These are phyloP conservation scores for Dictyostelium firmibasis DNA, from an alignment of 78 protist genomes.

Conservation along the genomic window DNA sequence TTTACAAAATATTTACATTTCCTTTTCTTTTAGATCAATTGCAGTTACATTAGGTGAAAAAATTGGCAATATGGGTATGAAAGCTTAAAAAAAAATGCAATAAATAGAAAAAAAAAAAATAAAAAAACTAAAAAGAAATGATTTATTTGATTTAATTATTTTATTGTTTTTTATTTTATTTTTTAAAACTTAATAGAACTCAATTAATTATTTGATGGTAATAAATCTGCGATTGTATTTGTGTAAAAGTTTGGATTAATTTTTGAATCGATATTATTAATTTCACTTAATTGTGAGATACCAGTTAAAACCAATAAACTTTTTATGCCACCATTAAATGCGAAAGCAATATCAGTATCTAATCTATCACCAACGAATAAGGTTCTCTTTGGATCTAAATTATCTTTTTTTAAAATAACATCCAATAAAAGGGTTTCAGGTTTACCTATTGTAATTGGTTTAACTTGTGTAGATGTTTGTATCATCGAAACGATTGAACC, in stretches of 20 bases:
- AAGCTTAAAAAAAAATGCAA: not conserved
- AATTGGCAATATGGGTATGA: constrained; percentile 63
- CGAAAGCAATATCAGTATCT: constrained; percentile 64
- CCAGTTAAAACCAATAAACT: constrained; percentile 54
- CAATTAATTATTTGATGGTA: not conserved
- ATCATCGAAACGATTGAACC: constrained; percentile 19
- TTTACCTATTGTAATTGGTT: constrained; percentile 59
- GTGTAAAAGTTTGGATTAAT: not conserved
- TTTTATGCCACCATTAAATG: not conserved
- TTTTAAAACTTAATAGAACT: not conserved
- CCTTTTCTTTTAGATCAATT: constrained; percentile 86
- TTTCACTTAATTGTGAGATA: not conserved
- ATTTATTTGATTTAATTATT: not conserved
- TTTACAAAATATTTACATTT: not conserved
- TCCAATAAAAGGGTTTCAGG: constrained; percentile 45
- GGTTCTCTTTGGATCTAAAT: constrained; percentile 8
- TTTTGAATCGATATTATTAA: not conserved
- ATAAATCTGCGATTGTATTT: not conserved
- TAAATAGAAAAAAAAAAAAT: not conserved
- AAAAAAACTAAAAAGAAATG: not conserved
- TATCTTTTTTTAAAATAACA: constrained; percentile 16
- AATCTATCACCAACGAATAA: constrained; percentile 63
- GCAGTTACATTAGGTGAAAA: constrained; percentile 98
- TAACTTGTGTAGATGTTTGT: not conserved
- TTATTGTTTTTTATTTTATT: not conserved